phyloP scores from a whole-genome alignment of 1,139 yeast species.

The Scheffersomyces titani region DNA sequence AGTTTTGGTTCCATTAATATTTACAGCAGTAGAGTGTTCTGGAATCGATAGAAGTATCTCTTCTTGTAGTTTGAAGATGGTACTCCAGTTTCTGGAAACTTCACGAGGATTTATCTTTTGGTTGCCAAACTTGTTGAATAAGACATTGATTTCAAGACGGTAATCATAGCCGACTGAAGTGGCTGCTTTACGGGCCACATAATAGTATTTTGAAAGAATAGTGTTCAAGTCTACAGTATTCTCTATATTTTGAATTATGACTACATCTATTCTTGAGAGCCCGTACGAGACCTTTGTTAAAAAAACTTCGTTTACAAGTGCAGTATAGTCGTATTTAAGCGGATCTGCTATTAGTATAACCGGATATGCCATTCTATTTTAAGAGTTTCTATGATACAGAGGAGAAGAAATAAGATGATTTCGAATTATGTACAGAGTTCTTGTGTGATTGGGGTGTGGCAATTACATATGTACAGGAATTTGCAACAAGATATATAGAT shows the following conservation, averaged over 20 bases:
- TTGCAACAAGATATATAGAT: not conserved
- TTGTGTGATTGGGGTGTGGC: conserved; percentile 2
- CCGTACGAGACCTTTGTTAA: conserved; percentile 3
- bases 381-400: not conserved
- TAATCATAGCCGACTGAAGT: conserved; percentile 22
- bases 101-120: not conserved
- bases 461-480: not conserved
- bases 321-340: conserved; percentile 20
- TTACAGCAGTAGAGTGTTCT: not conserved
- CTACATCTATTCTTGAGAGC: conserved; percentile 22
- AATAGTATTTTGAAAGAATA: conserved; percentile 29
- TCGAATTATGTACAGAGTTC: not conserved
- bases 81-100: conserved; percentile 4
- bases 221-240: conserved; percentile 24
- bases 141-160: conserved; percentile 32
- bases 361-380: conserved; percentile 13
- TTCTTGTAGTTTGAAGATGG: not conserved
- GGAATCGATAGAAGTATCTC: not conserved
- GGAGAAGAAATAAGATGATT: not conserved
- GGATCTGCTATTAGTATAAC: conserved; percentile 30
- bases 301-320: conserved; percentile 20
- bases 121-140: conserved; percentile 23
- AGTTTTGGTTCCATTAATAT: not conserved
- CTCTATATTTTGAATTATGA: conserved; percentile 18
- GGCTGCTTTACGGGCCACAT: conserved; percentile 22